Conservation (phyloP, 371 early-diverging fungal species). For the Actinomucor elegans region DNA sequence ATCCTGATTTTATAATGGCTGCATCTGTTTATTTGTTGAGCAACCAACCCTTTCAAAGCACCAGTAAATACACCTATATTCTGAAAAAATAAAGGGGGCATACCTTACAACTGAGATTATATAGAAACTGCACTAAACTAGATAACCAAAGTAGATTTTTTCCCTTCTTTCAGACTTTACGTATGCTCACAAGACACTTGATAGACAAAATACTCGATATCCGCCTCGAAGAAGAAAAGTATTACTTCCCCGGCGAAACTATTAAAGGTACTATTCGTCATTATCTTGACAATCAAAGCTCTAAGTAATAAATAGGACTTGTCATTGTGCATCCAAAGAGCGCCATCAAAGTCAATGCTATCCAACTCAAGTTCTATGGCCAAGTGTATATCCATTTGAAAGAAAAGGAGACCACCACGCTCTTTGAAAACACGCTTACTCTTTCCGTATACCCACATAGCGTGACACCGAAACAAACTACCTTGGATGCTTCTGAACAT, state of each 20-base stretch:
- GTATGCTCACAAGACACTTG: slow-evolving; percentile 13
- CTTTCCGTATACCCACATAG: slow-evolving; percentile 22
- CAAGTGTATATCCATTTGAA: slow-evolving; percentile 34
- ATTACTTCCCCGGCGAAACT: slow-evolving; percentile 50
- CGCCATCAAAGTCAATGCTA: slow-evolving; percentile 43
- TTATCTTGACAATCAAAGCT: not conserved
- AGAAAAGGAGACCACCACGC: slow-evolving; percentile 36
- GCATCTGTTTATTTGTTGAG: too few species aligned
- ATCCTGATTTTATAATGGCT: too few species aligned
- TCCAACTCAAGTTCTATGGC: slow-evolving; percentile 40
- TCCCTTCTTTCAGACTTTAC: too few species aligned
- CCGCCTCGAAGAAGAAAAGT: slow-evolving; percentile 48
- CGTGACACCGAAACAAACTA: slow-evolving; percentile 12
- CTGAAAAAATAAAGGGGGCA: too few species aligned
- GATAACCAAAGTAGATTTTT: too few species aligned
- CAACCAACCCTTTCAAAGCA: too few species aligned
- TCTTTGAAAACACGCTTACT: slow-evolving; percentile 34
- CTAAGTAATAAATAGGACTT: slow-evolving; percentile 20
- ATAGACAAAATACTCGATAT: slow-evolving; percentile 37
- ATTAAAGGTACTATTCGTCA: too few species aligned
- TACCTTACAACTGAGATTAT: too few species aligned
- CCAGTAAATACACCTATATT: too few species aligned
- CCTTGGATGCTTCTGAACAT: slow-evolving; percentile 39
- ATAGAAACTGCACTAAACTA: too few species aligned
- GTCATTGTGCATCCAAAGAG: slow-evolving; percentile 41